Conservation (phyloP, 2,329 filamentous ascomycete genomes). For the Alternaria longipes region DNA sequence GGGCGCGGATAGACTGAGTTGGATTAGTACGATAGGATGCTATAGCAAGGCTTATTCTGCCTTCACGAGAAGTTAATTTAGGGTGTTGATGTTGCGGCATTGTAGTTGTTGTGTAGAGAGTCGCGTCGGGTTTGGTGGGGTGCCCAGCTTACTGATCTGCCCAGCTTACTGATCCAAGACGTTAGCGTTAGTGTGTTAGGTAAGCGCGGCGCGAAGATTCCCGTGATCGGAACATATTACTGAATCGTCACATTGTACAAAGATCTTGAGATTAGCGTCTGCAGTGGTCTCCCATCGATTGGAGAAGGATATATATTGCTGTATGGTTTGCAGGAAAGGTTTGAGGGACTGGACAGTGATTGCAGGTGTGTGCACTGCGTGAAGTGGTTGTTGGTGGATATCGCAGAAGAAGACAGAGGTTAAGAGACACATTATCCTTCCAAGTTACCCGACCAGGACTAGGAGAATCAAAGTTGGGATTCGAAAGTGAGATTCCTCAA, state of each 20-base stretch:
- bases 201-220: neutral
- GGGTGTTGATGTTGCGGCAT: too few relatives aligned
- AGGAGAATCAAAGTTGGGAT: neutral
- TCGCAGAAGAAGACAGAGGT: neutral
- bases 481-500: neutral
- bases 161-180: too few relatives aligned
- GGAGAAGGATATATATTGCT: neutral
- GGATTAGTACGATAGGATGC: too few relatives aligned
- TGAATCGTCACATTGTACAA: neutral
- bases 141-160: too few relatives aligned
- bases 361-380: neutral
- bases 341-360: neutral
- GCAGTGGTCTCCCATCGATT: neutral
- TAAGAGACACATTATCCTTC: neutral
- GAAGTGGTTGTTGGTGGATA: neutral
- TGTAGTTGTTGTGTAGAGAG: too few relatives aligned
- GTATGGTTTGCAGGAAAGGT: neutral
- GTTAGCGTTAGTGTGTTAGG: neutral
- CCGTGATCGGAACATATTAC: neutral
- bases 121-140: too few relatives aligned
- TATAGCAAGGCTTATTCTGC: too few relatives aligned
- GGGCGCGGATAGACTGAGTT: too few relatives aligned
- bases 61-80: too few relatives aligned
- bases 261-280: neutral
- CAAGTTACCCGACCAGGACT: neutral